Base-by-base conservation (phyloP, 306 rosid genomes). In the Castanea sativa region DNA sequence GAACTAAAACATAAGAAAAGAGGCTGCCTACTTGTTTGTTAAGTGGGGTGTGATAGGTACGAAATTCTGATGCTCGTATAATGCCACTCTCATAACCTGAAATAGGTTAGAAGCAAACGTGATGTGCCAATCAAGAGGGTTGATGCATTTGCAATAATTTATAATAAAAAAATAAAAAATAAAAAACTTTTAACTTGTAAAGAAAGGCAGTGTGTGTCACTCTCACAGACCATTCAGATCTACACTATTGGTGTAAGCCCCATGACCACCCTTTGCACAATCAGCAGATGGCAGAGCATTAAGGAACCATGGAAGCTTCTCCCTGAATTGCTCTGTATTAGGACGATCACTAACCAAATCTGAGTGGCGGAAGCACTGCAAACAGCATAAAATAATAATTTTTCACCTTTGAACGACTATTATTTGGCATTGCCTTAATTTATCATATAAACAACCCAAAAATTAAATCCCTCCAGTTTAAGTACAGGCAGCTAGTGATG, bases 181-280 rank as follows among this genome's bases (percentile, higher is more conserved):
- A 7, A 18, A 18, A 18, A 27, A 11, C 13, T 18, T 25, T 21
- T 45, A 19, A 70, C 30, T 69, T 52, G 27, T n/a, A 43, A 4
- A 18, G 23, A 74, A 14, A 38, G n/a, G 35, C 15, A 55, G 69
- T 65, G 69, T 55, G 35, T 38, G 69, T 41, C 32, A 68, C 85
- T 67, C 60, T 61, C 78, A 71, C 89, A 71, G 69, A 92, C 99
- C 99, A 73, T 89, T 87, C 71, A 94, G 86, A 91, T 94, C 94
- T 70, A 94, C 86, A 85, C 99, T 94, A 78, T 90, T 94, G 85
- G 99, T 91, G 87, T 94, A 94, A 78, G 99, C 99, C 79, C 99
- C 99, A 81, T 94, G 99, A 77, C 99, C 99, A 83, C 97, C 97
- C 89, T 94, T 94, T 68, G 99, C 99, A 87, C 99, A 94, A 86